Conservation (phyloP, 2,329 filamentous ascomycete species). For the Aspergillus clavatus region DNA sequence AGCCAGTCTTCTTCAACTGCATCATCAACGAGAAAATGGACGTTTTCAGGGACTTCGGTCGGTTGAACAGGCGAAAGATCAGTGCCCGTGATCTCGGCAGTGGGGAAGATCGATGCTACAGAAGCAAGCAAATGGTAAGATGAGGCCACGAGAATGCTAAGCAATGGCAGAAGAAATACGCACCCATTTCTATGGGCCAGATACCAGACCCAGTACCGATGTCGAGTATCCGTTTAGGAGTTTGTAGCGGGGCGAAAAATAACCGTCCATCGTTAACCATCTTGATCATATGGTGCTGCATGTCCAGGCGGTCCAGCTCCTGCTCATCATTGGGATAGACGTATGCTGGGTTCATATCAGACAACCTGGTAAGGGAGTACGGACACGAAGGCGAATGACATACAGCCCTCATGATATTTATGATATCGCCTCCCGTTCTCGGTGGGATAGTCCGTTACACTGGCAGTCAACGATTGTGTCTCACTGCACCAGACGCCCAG, state of each 20-base stretch:
- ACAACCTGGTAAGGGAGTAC: background rate
- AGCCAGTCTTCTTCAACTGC: slow-evolving; percentile 57
- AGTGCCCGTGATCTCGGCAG: slow-evolving; percentile 56
- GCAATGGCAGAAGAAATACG: slow-evolving; percentile 9
- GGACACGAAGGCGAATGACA: slow-evolving; percentile 10
- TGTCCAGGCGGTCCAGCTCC: slow-evolving; percentile 53
- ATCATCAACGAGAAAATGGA: slow-evolving; percentile 70
- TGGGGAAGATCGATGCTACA: slow-evolving; percentile 47
- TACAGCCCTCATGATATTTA: slow-evolving; percentile 43
- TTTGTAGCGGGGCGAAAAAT: slow-evolving; percentile 44
- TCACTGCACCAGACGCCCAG: slow-evolving; percentile 25
- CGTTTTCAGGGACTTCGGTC: slow-evolving; percentile 62
- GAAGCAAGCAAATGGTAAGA: slow-evolving; percentile 18
- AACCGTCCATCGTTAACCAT: slow-evolving; percentile 43
- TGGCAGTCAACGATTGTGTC: slow-evolving; percentile 40
- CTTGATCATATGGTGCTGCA: slow-evolving; percentile 53
- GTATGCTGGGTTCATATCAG: slow-evolving; percentile 31
- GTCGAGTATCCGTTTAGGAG: slow-evolving; percentile 50
- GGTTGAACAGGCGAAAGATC: slow-evolving; percentile 67
- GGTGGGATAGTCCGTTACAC: slow-evolving; percentile 41
- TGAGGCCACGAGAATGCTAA: slow-evolving; percentile 7
- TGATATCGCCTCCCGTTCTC: slow-evolving; percentile 43
- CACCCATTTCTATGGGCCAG: slow-evolving; percentile 65
- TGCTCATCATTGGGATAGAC: slow-evolving; percentile 50
- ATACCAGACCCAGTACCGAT: slow-evolving; percentile 59